Percentiles rank a stretch among this genome's conserved stretches.
Conservation (phyloP, 225 moss, liverwort and hornwort genomes). For the Asterella californica region DNA sequence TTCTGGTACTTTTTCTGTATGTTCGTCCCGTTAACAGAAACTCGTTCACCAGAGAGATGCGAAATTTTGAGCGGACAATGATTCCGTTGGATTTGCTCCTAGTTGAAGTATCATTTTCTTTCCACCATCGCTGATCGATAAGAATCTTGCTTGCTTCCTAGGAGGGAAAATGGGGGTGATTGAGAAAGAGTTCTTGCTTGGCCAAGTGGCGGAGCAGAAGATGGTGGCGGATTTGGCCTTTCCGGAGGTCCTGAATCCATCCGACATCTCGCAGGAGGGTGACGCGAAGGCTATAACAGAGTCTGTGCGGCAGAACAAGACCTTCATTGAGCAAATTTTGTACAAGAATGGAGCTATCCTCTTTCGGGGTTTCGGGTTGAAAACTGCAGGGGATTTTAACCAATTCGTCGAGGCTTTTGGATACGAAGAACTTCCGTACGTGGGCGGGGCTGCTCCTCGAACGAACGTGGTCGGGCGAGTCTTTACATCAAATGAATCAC, state of each 20-base stretch:
- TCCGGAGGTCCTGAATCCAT: constrained; percentile 74
- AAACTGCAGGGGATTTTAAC: constrained; percentile 78
- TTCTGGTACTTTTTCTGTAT: too few relatives aligned
- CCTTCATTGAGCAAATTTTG: constrained; percentile 59
- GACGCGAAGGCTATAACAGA: constrained; percentile 43
- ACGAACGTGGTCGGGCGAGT: constrained; percentile 89
- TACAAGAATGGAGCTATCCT: constrained; percentile 67
- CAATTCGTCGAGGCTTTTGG: constrained; percentile 76
- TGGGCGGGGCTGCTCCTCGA: constrained; percentile 96
- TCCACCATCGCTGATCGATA: neutral
- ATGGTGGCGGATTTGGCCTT: constrained; percentile 56
- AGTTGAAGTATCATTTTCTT: neutral
- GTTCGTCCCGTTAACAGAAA: too few relatives aligned
- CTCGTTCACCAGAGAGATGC: too few relatives aligned
- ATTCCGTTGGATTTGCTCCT: neutral
- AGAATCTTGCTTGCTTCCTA: neutral
- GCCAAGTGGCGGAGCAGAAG: constrained; percentile 66
- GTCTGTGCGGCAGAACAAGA: constrained; percentile 57
- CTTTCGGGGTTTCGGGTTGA: constrained; percentile 71
- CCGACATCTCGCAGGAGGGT: constrained; percentile 24
- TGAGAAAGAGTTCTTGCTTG: constrained; percentile 21
- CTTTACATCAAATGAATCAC: constrained; percentile 96
- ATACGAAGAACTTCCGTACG: constrained; percentile 80
- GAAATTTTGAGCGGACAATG: neutral
- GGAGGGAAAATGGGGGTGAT: constrained; percentile 27